Base-by-base conservation (phyloP, 306 rosid genomes). In the Trifolium fragiferum region DNA sequence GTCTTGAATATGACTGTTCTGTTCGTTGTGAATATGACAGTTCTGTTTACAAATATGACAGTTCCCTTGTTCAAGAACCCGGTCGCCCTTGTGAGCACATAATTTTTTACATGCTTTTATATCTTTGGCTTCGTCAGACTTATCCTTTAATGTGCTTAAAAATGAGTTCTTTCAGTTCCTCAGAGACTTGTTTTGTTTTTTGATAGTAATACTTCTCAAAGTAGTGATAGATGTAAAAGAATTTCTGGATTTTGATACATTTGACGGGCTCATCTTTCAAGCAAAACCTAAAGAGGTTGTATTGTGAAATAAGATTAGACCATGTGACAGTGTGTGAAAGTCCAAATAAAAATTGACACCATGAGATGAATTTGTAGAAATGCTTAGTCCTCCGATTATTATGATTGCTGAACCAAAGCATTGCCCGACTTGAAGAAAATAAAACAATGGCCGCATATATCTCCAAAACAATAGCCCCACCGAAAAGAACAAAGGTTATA, bases 381-480 rank as follows among this genome's bases (percentile, higher is more conserved):
- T 41, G 46, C 30, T 63, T n/a, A 10, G 37, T 21, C 23, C 1
- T 13, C 77, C 46, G 0, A 21, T 23, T 70, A 18, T 25, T 61
- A 5, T 11, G 46, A 68, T 47, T 54, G 50, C 72, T 68, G 14
- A 84, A 35, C 85, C 85, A 64, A 5, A 16, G n/a, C 69, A 23
- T 43, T 1, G 40, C 20, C 86, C 86, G 43, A 59, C 75, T 80
- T 0, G 88, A 88, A 23, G 27, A 66, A 32, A 84, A 71, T 15
- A 84, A n/a, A 18, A 67, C 64, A 35, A 80, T 8, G 49, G 41
- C 7, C 0, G 81, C 74, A 12, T 50, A 82, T 6, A 78, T 16
- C 21, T 86, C 87, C 6, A 82, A 72, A 20, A 41, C 0, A 19
- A 89, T 11, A 23, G 87, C 89, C 30, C 76, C 89, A 5, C 0